These are phyloP conservation scores for Fragaria ananassa DNA, from an alignment of 306 rosid genomes.

Conservation along the genomic window DNA sequence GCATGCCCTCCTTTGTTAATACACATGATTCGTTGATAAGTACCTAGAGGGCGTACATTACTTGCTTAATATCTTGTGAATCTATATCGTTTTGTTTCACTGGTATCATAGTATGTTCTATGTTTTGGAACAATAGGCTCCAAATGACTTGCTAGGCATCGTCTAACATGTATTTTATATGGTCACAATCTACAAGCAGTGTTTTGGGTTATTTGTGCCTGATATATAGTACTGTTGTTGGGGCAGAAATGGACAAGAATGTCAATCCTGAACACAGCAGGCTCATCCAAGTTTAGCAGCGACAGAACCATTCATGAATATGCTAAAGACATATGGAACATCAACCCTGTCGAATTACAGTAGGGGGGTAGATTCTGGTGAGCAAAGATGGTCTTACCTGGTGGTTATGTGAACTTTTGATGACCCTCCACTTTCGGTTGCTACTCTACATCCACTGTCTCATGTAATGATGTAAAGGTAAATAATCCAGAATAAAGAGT, in stretches of 20 bases:
- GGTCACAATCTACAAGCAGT: not conserved
- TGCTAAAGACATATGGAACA: conserved; percentile 86
- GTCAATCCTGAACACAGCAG: conserved; percentile 96
- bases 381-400: conserved; percentile 26
- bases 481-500: conserved; percentile 9
- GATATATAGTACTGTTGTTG: conserved; percentile 25
- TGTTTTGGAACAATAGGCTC: not conserved
- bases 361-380: conserved; percentile 27
- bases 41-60: not conserved
- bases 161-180: not conserved
- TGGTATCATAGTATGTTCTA: not conserved
- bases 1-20: not conserved
- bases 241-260: conserved; percentile 87
- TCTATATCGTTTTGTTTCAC: not conserved
- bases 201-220: conserved; percentile 6
- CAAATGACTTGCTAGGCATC: not conserved
- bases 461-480: not conserved
- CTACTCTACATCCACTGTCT: not conserved
- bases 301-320: conserved; percentile 96
- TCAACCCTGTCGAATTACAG: conserved; percentile 58
- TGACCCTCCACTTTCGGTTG: conserved; percentile 5
- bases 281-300: conserved; percentile 94
- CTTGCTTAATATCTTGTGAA: not conserved
- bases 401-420: conserved; percentile 8
- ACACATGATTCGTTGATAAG: not conserved